A percentile compares a stretch with the other conserved stretches of the same genome.
Evolutionary conservation across 2,329 filamentous ascomycete species (phyloP).

Genomic region (Cercospora brassicicola): DNA sequence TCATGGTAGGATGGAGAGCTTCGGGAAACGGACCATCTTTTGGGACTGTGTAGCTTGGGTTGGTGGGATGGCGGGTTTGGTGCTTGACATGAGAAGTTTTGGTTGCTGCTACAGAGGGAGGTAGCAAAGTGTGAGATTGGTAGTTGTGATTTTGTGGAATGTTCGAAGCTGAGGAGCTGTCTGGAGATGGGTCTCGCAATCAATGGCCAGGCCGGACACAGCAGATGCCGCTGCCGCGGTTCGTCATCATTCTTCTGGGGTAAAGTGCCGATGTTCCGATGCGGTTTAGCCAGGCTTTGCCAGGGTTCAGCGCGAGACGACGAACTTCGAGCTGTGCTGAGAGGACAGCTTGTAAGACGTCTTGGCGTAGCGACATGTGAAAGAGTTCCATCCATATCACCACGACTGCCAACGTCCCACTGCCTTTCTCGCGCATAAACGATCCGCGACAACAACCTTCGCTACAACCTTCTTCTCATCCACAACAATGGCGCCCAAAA

Average conservation of each 20-base stretch:
- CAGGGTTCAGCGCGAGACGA: background rate
- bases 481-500: conserved; percentile 9
- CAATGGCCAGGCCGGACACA: background rate
- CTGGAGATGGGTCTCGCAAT: conserved; percentile 7
- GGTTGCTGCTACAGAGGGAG: background rate
- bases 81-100: conserved; percentile 16
- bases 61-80: conserved; percentile 13
- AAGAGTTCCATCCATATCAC: background rate
- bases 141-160: background rate
- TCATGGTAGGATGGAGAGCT: background rate
- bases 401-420: background rate
- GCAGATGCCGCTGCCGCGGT: conserved; percentile 2
- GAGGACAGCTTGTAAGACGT: conserved; percentile 11
- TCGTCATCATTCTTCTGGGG: conserved; percentile 4
- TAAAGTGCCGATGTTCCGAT: conserved; percentile 9
- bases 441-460: background rate
- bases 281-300: background rate
- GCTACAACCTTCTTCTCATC: background rate
- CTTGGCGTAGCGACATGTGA: conserved; percentile 7
- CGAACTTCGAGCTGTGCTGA: background rate
- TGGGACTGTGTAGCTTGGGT: conserved; percentile 1
- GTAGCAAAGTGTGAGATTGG: background rate
- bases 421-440: background rate
- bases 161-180: background rate
- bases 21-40: conserved; percentile 13